A percentile compares a stretch with the other conserved stretches of the same genome.
phyloP scores from a whole-genome alignment of 306 rosid genomes.

The Erythrophleum fordii region DNA sequence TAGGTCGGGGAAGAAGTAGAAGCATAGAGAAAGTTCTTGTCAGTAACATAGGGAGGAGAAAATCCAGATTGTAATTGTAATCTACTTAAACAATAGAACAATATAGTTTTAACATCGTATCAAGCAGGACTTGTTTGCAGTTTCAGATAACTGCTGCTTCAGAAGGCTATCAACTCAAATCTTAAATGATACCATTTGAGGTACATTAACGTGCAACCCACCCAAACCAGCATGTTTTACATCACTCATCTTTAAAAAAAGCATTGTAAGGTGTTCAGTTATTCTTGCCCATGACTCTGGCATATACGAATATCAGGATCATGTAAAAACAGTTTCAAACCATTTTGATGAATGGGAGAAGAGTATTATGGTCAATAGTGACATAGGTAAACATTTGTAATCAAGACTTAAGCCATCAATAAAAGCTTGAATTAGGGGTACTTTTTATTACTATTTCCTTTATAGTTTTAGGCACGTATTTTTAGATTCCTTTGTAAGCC shows the following conservation, averaged over 20 bases:
- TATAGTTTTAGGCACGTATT: not conserved
- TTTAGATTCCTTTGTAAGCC: not conserved
- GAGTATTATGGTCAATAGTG: not conserved
- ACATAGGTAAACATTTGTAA: not conserved
- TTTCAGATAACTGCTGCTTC: not conserved
- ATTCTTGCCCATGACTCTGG: not conserved
- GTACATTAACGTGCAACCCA: not conserved
- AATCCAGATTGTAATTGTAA: slow-evolving; percentile 15
- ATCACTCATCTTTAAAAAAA: not conserved
- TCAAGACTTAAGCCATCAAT: not conserved
- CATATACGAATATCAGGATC: not conserved
- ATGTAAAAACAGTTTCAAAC: not conserved
- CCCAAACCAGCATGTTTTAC: not conserved
- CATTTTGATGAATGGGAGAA: not conserved
- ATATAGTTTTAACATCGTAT: not conserved
- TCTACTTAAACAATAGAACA: not conserved
- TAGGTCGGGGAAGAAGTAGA: not conserved
- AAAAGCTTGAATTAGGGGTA: not conserved
- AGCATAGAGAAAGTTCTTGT: slow-evolving; percentile 8
- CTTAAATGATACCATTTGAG: not conserved
- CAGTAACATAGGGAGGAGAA: not conserved
- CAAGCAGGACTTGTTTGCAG: not conserved
- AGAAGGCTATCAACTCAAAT: not conserved
- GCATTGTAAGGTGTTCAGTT: not conserved
- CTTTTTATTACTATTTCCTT: too few relatives aligned